A percentile compares a stretch with the other conserved stretches of the same genome.
These are phyloP conservation scores for Filobasidium wieringae DNA, from an alignment of 768 basidiomycete species.

Conservation along the genomic window DNA sequence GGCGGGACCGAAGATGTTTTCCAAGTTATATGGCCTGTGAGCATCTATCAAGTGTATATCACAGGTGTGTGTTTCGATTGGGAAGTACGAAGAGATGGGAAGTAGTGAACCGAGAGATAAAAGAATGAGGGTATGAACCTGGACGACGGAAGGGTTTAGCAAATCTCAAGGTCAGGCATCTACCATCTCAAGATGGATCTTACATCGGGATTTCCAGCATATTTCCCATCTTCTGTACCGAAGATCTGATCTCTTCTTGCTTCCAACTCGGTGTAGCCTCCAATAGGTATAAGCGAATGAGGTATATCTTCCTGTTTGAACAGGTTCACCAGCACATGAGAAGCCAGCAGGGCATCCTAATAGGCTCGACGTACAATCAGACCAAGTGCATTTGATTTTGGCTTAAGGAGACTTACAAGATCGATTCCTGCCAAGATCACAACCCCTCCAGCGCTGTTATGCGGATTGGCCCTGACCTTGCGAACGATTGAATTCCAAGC, in stretches of 20 bases:
- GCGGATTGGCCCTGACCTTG: slow-evolving; percentile 25
- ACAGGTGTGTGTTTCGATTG: slow-evolving; percentile 41
- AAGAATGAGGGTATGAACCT: slow-evolving; percentile 67
- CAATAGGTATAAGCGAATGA: slow-evolving; percentile 78
- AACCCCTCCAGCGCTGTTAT: slow-evolving; percentile 30
- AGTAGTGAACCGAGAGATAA: slow-evolving; percentile 83
- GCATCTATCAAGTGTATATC: slow-evolving; percentile 91
- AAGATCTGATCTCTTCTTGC: slow-evolving; percentile 54
- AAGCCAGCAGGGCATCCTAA: slow-evolving; percentile 77
- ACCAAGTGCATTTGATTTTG: neutral
- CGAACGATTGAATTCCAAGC: slow-evolving; percentile 36
- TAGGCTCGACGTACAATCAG: neutral
- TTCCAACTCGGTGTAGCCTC: slow-evolving; percentile 68
- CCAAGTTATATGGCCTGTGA: slow-evolving; percentile 73
- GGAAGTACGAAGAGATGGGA: slow-evolving; percentile 56
- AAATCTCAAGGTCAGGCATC: slow-evolving; percentile 13
- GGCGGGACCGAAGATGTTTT: slow-evolving; percentile 58
- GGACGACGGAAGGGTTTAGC: slow-evolving; percentile 1
- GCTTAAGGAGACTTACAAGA: slow-evolving; percentile 19
- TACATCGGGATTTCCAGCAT: neutral
- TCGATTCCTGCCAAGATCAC: slow-evolving; percentile 36
- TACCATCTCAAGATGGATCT: slow-evolving; percentile 40
- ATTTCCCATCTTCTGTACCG: slow-evolving; percentile 46
- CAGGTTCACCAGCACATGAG: slow-evolving; percentile 74
- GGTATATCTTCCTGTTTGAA: slow-evolving; percentile 89